Conservation (phyloP, 2,329 filamentous ascomycete species). For the Penicillium freii region DNA sequence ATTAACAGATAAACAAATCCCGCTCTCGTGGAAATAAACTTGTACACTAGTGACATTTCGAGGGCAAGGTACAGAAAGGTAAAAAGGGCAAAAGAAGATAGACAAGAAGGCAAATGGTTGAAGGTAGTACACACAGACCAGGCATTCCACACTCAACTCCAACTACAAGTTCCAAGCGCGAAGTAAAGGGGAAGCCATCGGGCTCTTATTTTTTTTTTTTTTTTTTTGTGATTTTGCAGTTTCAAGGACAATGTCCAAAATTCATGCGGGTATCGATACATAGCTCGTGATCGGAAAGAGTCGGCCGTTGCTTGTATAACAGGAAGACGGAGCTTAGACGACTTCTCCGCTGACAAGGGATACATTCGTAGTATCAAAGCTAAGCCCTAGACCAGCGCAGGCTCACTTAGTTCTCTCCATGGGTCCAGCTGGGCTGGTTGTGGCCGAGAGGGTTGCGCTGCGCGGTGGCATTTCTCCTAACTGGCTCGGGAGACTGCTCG, state of each 20-base stretch:
- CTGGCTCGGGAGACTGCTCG: conserved; percentile 30
- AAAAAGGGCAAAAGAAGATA: background rate
- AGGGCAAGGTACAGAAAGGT: background rate
- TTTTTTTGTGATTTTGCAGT: conserved; percentile 1
- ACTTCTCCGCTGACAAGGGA: background rate
- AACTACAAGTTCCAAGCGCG: background rate
- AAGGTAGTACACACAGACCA: conserved; percentile 3
- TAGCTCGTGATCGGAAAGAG: conserved; percentile 20
- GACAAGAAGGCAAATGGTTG: conserved; percentile 3
- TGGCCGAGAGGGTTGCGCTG: conserved; percentile 27
- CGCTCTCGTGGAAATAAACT: background rate
- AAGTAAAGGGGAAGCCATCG: background rate
- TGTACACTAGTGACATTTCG: background rate
- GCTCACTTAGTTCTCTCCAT: conserved; percentile 37
- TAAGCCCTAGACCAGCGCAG: background rate
- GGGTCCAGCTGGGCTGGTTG: conserved; percentile 43
- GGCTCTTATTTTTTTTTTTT: background rate
- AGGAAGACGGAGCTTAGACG: background rate
- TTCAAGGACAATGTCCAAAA: conserved; percentile 2
- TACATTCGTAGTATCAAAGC: background rate
- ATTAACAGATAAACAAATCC: background rate
- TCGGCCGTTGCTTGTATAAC: conserved; percentile 9
- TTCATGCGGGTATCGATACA: conserved; percentile 26
- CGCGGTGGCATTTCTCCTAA: conserved; percentile 22
- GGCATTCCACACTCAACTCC: background rate